Percentiles rank a stretch among this genome's conserved stretches.
These are phyloP conservation scores for Candida ulmi DNA, from an alignment of 805 yeast genomes.

Conservation along the genomic window DNA sequence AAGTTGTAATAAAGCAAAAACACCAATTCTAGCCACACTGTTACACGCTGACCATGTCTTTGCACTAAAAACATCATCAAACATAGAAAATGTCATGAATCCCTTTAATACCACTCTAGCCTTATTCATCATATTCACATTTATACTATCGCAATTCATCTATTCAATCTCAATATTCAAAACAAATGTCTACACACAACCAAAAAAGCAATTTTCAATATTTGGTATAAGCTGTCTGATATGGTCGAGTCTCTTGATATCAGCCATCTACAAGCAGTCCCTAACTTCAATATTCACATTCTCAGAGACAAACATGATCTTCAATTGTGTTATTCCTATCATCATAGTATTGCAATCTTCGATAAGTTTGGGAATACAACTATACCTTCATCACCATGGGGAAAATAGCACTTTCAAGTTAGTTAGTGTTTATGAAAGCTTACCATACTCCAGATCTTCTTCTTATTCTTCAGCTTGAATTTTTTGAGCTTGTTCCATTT, in stretches of 20 bases:
- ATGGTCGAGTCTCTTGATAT: conserved; percentile 21
- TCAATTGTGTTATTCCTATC: background rate
- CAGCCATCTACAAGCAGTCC: background rate
- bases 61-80: conserved; percentile 3
- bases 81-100: conserved; percentile 1
- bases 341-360: background rate
- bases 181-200: conserved; percentile 84
- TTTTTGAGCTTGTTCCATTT: too few species aligned
- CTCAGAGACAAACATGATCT: background rate
- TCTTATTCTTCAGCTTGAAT: background rate
- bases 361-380: background rate
- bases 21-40: conserved; percentile 17
- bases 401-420: background rate
- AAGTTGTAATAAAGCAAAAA: conserved; percentile 7
- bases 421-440: background rate
- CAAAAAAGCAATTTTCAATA: conserved; percentile 88
- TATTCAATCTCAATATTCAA: conserved; percentile 63
- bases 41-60: conserved; percentile 9
- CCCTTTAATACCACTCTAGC: background rate
- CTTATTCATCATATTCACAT: conserved; percentile 25
- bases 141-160: conserved; percentile 25
- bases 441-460: background rate
- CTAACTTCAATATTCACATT: background rate
- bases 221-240: conserved; percentile 21
- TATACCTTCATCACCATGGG: conserved; percentile 3